Evolutionary conservation across 78 protist genomes (phyloP).

Genomic region (Chrysochromulina parva): DNA sequence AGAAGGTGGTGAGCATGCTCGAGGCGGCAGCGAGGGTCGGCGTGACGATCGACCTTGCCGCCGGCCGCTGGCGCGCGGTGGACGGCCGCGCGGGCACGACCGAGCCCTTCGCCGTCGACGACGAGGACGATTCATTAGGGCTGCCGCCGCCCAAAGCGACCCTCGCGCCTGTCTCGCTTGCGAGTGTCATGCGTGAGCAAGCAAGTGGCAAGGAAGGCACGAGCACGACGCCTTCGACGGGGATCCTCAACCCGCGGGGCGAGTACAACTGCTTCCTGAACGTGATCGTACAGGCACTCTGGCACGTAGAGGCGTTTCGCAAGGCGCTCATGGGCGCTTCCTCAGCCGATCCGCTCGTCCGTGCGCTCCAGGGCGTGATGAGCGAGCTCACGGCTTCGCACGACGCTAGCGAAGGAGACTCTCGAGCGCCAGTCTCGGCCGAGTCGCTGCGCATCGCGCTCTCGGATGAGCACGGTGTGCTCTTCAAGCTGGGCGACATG

Average conservation of each 20-base stretch:
- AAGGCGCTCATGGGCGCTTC: neutral
- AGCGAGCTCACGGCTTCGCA: neutral
- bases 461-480: neutral
- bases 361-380: neutral
- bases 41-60: neutral
- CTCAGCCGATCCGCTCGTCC: neutral
- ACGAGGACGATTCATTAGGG: neutral
- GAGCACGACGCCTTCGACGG: neutral
- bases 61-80: neutral
- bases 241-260: neutral
- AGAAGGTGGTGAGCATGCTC: too few relatives aligned
- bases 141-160: neutral
- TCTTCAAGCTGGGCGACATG: neutral
- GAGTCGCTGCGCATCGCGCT: neutral
- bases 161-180: neutral
- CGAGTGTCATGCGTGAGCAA: neutral
- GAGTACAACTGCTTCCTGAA: neutral
- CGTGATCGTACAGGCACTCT: neutral
- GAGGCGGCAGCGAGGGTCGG: too few relatives aligned
- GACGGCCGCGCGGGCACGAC: neutral
- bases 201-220: neutral
- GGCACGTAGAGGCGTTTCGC: neutral
- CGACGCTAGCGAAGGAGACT: neutral
- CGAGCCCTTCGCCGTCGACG: conserved; percentile 4
- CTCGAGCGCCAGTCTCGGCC: neutral